Conservation (phyloP, 1,284 basidiomycete genomes). For the Puccinia sorghi region DNA sequence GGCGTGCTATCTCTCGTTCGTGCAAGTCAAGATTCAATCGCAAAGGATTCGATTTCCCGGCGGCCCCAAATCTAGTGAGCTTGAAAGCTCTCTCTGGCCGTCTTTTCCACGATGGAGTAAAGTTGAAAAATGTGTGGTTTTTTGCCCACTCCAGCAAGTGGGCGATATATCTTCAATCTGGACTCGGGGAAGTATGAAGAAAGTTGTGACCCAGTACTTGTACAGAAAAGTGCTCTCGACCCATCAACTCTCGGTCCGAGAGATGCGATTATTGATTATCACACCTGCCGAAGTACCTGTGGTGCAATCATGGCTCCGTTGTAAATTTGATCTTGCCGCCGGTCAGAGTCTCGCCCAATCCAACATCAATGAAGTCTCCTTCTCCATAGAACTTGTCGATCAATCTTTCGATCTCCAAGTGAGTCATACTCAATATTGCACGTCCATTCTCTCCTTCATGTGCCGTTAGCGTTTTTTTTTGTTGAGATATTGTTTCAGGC, state of each 20-base stretch:
- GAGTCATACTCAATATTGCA: background rate
- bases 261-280: constrained; percentile 23
- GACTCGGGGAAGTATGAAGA: constrained; percentile 31
- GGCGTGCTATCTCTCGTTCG: constrained; percentile 31
- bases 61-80: constrained; percentile 5
- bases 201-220: constrained; percentile 27
- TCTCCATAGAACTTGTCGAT: constrained; percentile 22
- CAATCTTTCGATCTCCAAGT: constrained; percentile 7
- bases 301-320: constrained; percentile 34
- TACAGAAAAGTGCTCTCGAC: constrained; percentile 10
- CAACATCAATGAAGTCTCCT: constrained; percentile 21
- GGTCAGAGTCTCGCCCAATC: constrained; percentile 4
- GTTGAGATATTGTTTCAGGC: background rate
- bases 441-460: background rate
- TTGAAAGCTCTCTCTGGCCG: background rate
- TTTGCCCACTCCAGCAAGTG: constrained; percentile 2
- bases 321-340: constrained; percentile 39
- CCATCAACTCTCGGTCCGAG: background rate
- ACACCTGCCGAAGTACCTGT: constrained; percentile 13
- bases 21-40: constrained; percentile 13
- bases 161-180: constrained; percentile 33
- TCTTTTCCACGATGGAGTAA: background rate
- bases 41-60: background rate
- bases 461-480: background rate
- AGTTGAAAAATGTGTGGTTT: background rate